A percentile compares a stretch with the other conserved stretches of the same genome.
phyloP scores from a whole-genome alignment of 1,139 yeast genomes.

The Debaryomycetaceae sp. region DNA sequence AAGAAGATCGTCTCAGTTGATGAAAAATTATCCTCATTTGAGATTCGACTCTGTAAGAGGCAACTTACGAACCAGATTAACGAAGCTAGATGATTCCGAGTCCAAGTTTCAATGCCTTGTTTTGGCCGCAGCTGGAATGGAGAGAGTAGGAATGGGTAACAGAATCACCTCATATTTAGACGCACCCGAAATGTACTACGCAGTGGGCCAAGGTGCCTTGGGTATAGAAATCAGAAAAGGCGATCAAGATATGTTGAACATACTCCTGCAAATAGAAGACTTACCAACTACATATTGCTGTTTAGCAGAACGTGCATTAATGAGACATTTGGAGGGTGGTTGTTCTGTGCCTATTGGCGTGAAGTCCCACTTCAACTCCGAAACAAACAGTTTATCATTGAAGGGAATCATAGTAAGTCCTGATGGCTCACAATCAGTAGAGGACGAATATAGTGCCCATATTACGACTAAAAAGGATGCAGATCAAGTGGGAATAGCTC shows the following conservation, averaged over 20 bases:
- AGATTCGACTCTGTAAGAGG: constrained; percentile 79
- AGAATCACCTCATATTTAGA: constrained; percentile 71
- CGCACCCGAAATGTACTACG: constrained; percentile 87
- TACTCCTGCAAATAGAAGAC: constrained; percentile 66
- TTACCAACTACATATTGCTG: constrained; percentile 70
- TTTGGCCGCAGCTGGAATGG: constrained; percentile 89
- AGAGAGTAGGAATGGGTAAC: constrained; percentile 64
- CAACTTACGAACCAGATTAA: constrained; percentile 75
- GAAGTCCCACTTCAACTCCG: constrained; percentile 51
- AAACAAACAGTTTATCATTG: constrained; percentile 43
- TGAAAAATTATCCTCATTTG: constrained; percentile 40
- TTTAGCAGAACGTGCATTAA: constrained; percentile 82
- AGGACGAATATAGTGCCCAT: constrained; percentile 41
- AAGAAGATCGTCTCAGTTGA: constrained; percentile 74
- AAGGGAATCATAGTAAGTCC: constrained; percentile 80
- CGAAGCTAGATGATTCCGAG: constrained; percentile 71
- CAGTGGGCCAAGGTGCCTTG: constrained; percentile 97
- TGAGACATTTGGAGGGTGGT: constrained; percentile 93
- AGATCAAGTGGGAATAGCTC: constrained; percentile 59
- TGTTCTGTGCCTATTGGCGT: constrained; percentile 98
- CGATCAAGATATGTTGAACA: constrained; percentile 55
- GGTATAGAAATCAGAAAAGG: constrained; percentile 83
- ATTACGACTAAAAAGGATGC: constrained; percentile 56
- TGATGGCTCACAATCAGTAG: constrained; percentile 72
- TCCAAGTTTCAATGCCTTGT: constrained; percentile 72